A percentile compares a stretch with the other conserved stretches of the same genome.
Conservation (phyloP, 768 basidiomycete genomes). For the Kwoniella botswanensis region DNA sequence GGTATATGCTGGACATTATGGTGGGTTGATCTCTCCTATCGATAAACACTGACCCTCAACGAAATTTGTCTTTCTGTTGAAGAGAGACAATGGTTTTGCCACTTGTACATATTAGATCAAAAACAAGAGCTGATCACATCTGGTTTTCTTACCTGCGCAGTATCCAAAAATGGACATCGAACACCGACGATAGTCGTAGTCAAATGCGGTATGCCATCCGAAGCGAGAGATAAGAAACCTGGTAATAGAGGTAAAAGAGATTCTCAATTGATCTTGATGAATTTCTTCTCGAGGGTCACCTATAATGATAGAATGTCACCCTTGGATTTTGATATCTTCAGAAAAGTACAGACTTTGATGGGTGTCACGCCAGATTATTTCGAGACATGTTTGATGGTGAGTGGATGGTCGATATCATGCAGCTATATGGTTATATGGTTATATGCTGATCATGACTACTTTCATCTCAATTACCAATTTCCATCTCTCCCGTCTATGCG, state of each 20-base stretch:
- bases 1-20: constrained; percentile 99
- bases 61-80: too few species aligned
- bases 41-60: too few species aligned
- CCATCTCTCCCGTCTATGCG: constrained; percentile 19
- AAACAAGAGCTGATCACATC: constrained; percentile 5
- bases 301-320: constrained; percentile 99
- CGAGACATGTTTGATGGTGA: constrained; percentile 94
- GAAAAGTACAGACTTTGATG: constrained; percentile 94
- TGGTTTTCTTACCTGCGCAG: constrained; percentile 24
- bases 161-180: constrained; percentile 67
- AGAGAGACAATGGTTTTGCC: too few species aligned
- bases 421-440: background rate
- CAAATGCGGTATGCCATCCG: constrained; percentile 91
- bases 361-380: constrained; percentile 99
- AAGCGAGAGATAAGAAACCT: constrained; percentile 88
- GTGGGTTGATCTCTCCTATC: constrained; percentile 63
- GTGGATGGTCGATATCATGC: constrained; percentile 46
- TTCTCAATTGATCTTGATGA: constrained; percentile 98
- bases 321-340: constrained; percentile 95
- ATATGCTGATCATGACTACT: too few species aligned
- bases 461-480: background rate
- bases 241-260: constrained; percentile 99
- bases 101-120: background rate
- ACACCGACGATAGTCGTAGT: constrained; percentile 94
- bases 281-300: constrained; percentile 98